Conservation (phyloP, 2,329 filamentous ascomycete genomes). For the Xylaria hypoxylon region DNA sequence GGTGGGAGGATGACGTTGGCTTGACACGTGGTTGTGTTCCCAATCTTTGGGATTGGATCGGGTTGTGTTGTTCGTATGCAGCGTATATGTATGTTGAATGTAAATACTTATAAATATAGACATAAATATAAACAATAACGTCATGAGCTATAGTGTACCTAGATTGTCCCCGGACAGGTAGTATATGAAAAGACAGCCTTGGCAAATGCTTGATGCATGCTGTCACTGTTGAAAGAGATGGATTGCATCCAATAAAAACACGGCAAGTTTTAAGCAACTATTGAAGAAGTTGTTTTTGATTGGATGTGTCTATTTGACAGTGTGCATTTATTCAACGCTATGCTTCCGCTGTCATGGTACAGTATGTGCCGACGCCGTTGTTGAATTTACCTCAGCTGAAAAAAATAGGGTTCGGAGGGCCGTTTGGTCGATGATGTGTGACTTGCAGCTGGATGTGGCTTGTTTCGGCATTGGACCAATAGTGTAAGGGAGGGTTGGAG, state of each 20-base stretch:
- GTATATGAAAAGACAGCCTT: neutral
- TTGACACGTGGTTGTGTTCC: neutral
- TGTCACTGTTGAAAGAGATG: neutral
- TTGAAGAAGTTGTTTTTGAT: too few relatives aligned
- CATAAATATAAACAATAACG: too few relatives aligned
- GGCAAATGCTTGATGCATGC: neutral
- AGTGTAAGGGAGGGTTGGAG: neutral
- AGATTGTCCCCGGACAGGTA: too few relatives aligned
- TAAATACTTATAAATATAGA: conserved; percentile 14
- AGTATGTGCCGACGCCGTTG: neutral
- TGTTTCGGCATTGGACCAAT: conserved; percentile 35
- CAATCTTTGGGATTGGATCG: neutral
- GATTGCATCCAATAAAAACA: too few relatives aligned
- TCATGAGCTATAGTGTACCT: too few relatives aligned
- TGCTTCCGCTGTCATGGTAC: neutral
- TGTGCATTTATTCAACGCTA: too few relatives aligned
- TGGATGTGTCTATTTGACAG: too few relatives aligned
- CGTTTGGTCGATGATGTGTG: neutral
- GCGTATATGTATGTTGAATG: conserved; percentile 1
- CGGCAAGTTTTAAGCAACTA: too few relatives aligned
- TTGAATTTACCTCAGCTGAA: conserved; percentile 24
- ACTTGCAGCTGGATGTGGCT: conserved; percentile 34
- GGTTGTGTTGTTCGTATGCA: neutral
- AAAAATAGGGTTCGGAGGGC: neutral
- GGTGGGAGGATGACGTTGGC: neutral